Conservation (phyloP, 345 rosid genomes). For the Eucalyptus shirleyi region DNA sequence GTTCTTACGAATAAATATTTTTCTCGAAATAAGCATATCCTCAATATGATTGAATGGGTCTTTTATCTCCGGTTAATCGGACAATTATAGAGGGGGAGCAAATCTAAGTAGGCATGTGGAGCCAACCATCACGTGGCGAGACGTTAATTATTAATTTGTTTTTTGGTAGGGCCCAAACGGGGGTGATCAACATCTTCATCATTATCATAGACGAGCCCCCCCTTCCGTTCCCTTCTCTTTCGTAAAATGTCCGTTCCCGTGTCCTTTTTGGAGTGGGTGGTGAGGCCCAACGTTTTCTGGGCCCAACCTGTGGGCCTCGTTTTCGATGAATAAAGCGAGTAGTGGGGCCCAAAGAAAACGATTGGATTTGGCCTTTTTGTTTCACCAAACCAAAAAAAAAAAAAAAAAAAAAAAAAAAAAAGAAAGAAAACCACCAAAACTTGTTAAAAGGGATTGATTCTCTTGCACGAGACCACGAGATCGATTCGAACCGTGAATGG, state of each 20-base stretch:
- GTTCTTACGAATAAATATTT: accelerated
- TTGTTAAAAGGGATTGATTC: background rate
- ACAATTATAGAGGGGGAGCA: background rate
- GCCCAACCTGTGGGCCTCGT: background rate
- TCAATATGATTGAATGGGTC: background rate
- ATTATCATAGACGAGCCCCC: background rate
- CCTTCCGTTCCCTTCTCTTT: background rate
- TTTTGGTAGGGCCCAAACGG: background rate
- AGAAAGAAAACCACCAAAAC: background rate
- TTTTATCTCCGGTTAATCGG: background rate
- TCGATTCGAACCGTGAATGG: background rate
- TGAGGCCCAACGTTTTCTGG: background rate
- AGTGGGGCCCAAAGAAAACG: background rate
- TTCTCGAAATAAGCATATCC: background rate
- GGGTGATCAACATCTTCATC: background rate
- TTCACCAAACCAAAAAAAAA: background rate
- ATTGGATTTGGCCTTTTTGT: background rate
- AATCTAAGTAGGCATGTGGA: background rate
- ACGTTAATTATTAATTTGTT: background rate
- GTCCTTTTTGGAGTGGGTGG: background rate
- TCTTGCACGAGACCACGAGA: background rate
- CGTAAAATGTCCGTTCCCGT: background rate
- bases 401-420: background rate
- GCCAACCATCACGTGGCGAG: background rate
- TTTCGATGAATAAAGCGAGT: background rate